Base-by-base conservation (phyloP, 2,329 filamentous ascomycete species). In the Paracorniculantispora psalliotae region DNA sequence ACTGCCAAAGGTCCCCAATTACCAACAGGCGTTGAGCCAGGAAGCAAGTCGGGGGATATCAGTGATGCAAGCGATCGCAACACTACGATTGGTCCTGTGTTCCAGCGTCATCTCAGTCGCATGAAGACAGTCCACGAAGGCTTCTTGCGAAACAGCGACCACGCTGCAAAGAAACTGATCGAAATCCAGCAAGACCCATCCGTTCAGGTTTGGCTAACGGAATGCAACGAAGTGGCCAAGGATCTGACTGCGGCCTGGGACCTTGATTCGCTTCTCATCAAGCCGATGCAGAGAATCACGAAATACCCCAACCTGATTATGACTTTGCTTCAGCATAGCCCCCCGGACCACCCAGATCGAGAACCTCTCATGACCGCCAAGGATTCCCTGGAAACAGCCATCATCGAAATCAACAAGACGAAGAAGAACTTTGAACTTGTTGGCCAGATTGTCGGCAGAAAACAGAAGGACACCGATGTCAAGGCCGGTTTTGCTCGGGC, bases 231-330 rank as follows among this genome's bases (percentile, higher is more conserved):
- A 66, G 92, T 93, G 68, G 92, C 93, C 13, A 90, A 91, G 66
- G 94, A 97, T 70, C 81, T 99, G 63, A 99, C 94, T 0, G 86
- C 87, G 26, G 93, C 94, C 0, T 99, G 94, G 94, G 90, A 96
- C 72, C 75, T 99, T 61, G 92, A 97, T 72, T 96, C 94, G 0
- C 79, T 99, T n/a, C 82, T 99, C 21, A 93, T 99, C 69, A 99
- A 99, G 73, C 94, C 94, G 1, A 92, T 96, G 72, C 94, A 99
- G 74, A 86, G 94, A 50, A 88, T 97, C 62, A 87, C 93, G 35
- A 97, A 97, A 68, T 99, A 97, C 69, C 92, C 92, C 3, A 86
- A 96, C 48, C 79, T 99, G 43, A 84, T 99, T 47, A 85, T 86
- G 35, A 87, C 92, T 59, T 79, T 99, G 12, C 79, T 96, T 25